These are phyloP conservation scores for Pythium periplocum DNA, from an alignment of 352 stramenopile genomes.

Conservation along the genomic window DNA sequence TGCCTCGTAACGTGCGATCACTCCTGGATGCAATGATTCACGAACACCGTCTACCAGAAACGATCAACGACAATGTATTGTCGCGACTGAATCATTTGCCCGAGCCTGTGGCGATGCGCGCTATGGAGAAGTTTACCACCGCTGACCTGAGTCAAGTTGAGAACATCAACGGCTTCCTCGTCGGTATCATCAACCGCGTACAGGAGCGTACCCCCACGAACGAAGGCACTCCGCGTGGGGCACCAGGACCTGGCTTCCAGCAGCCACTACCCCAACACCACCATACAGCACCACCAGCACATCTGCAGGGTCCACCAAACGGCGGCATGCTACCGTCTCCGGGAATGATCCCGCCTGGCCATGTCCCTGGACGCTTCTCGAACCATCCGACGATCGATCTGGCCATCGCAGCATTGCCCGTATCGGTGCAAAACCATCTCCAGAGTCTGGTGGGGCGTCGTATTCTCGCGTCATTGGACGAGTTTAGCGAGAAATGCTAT, in stretches of 20 bases:
- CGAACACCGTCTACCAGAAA: constrained; percentile 45
- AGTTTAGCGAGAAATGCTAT: constrained; percentile 79
- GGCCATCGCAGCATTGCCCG: constrained; percentile 31
- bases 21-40: constrained; percentile 52
- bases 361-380: constrained; percentile 14
- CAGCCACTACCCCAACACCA: too few relatives aligned
- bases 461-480: constrained; percentile 56
- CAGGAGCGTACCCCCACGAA: constrained; percentile 51
- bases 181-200: constrained; percentile 82
- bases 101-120: constrained; percentile 51
- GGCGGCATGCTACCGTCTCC: background rate
- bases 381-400: constrained; percentile 17
- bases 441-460: constrained; percentile 49
- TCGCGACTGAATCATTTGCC: constrained; percentile 62
- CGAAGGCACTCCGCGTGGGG: background rate
- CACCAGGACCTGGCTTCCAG: background rate
- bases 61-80: constrained; percentile 75
- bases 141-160: constrained; percentile 65
- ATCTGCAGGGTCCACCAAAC: background rate
- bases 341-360: too few relatives aligned
- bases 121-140: constrained; percentile 77
- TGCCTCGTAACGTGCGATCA: constrained; percentile 36
- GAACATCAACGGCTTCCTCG: constrained; percentile 77
- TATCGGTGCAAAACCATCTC: constrained; percentile 67
- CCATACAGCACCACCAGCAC: background rate